Percentiles rank a stretch among this genome's conserved stretches.
Evolutionary conservation across 148 eudicot species (phyloP).

Genomic region (Polygonum aviculare): DNA sequence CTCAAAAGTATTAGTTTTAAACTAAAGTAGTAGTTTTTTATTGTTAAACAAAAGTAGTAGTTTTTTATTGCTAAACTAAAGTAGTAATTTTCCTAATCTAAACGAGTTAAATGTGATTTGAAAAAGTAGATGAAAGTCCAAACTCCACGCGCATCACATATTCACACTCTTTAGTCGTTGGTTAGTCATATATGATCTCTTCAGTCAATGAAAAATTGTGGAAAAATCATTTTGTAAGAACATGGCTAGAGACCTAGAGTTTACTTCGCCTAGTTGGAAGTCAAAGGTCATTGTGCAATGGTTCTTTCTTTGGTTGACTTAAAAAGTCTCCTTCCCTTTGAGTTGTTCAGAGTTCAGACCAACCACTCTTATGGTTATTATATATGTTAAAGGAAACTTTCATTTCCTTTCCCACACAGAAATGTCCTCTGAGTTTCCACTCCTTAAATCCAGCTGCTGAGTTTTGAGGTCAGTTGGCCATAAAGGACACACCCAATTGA

Average conservation of each 20-base stretch:
- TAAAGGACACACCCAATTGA: neutral
- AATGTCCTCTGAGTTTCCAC: no score
- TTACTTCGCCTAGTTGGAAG: neutral
- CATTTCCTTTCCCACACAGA: neutral
- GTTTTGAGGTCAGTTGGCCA: neutral
- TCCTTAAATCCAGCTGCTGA: neutral
- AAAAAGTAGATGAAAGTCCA: no score
- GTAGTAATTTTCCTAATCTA: no score
- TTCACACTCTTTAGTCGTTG: no score
- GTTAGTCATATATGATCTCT: neutral
- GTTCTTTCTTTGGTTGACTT: neutral
- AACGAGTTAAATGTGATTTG: no score
- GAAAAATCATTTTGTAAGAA: neutral
- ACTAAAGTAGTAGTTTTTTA: no score
- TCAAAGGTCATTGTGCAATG: neutral
- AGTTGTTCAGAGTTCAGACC: neutral
- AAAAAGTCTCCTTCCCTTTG: neutral
- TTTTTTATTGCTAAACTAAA: no score
- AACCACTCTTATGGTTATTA: neutral
- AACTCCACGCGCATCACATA: no score
- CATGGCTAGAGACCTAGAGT: neutral
- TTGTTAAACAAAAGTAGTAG: no score
- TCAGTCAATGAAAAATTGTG: neutral
- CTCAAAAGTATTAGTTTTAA: no score
- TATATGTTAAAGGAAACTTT: neutral